Evolutionary conservation across 2,329 filamentous ascomycete genomes (phyloP).

Genomic region (Fusarium humuli): DNA sequence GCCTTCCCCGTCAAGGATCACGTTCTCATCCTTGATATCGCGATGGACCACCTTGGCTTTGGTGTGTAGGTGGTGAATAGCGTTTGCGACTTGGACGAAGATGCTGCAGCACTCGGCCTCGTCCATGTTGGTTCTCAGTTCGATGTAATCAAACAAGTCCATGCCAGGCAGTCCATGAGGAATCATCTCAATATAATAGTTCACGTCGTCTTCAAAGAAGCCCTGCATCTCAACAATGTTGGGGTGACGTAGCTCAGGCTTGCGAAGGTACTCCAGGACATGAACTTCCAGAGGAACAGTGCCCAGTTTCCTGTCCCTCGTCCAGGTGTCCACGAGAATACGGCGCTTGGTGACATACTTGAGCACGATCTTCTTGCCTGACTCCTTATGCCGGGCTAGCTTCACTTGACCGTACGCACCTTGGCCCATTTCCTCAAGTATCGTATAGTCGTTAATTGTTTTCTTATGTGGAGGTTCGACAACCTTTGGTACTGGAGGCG

Average conservation of each 20-base stretch:
- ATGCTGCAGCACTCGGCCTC: slow-evolving; percentile 94
- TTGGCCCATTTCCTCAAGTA: slow-evolving; percentile 98
- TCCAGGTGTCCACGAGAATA: slow-evolving; percentile 98
- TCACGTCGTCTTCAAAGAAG: slow-evolving; percentile 83
- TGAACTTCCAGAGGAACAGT: slow-evolving; percentile 98
- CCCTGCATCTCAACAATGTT: slow-evolving; percentile 80
- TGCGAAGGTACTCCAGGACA: slow-evolving; percentile 90
- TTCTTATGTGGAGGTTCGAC: slow-evolving; percentile 71
- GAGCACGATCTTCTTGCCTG: slow-evolving; percentile 86
- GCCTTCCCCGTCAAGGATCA: slow-evolving; percentile 94
- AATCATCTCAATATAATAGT: slow-evolving; percentile 99
- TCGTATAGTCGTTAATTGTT: slow-evolving; percentile 87
- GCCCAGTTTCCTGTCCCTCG: slow-evolving; percentile 88
- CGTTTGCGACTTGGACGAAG: slow-evolving; percentile 90
- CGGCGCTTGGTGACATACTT: slow-evolving; percentile 98
- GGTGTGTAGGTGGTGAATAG: slow-evolving; percentile 90
- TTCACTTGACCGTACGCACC: slow-evolving; percentile 99
- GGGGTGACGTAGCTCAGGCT: slow-evolving; percentile 74
- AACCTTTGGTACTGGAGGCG: slow-evolving; percentile 52
- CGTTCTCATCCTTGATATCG: slow-evolving; percentile 99
- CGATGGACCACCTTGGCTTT: slow-evolving; percentile 93
- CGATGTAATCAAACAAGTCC: slow-evolving; percentile 99
- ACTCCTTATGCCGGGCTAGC: slow-evolving; percentile 85
- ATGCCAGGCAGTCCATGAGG: slow-evolving; percentile 96
- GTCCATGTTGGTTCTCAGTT: slow-evolving; percentile 95